These are phyloP conservation scores for Phytophthora hybrid DNA, from an alignment of 352 stramenopile species.

Conservation along the genomic window DNA sequence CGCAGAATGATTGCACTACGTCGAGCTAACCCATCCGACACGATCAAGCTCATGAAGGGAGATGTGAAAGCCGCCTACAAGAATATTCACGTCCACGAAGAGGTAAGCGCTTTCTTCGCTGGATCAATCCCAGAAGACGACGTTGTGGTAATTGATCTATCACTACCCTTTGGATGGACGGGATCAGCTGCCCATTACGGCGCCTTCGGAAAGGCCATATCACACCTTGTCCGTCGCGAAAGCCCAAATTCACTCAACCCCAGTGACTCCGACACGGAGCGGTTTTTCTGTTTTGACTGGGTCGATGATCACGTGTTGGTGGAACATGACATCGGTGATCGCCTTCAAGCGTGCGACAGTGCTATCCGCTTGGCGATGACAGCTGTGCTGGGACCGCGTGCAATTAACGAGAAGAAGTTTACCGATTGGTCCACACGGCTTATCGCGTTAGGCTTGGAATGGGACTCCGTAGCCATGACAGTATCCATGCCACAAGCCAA, in stretches of 20 bases:
- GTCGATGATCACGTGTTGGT: background rate
- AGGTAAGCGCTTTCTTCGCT: background rate
- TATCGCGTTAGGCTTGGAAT: constrained; percentile 7
- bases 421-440: background rate
- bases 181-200: background rate
- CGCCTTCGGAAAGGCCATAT: background rate
- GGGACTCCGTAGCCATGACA: background rate
- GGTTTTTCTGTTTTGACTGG: background rate
- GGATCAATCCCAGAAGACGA: background rate
- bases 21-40: background rate
- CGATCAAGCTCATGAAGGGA: background rate
- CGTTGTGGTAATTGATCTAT: background rate
- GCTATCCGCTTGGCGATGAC: background rate
- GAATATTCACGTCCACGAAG: background rate
- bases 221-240: background rate
- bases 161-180: background rate
- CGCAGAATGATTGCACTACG: background rate
- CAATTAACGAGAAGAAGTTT: background rate
- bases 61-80: background rate
- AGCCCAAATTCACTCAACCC: background rate
- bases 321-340: background rate
- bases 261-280: background rate
- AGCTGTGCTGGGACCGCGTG: background rate
- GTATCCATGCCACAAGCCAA: constrained; percentile 24
- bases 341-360: background rate